Base-by-base conservation (phyloP, 805 yeast genomes). In the Cyberlindnera amylophila region DNA sequence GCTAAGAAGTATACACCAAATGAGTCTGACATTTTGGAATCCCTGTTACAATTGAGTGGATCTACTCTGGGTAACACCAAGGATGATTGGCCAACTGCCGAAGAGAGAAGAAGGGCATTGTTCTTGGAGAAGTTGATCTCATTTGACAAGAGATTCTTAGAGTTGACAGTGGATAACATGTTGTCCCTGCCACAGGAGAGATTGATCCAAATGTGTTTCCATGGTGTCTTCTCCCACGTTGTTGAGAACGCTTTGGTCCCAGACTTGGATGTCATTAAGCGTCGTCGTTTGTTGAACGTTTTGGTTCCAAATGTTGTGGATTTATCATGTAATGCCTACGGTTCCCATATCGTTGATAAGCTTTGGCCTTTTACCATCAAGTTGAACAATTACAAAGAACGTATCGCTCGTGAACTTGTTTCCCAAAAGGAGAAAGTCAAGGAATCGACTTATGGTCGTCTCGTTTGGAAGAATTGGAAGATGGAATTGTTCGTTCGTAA, bases 381-480 rank as follows among this genome's bases (percentile, higher is more conserved):
- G 43, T 70, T 90, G 58, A 87, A 87, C 45, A 78, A 83, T 70
- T 87, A 83, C 62, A 85, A 95, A 53, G 98, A 91, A 59, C 74
- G 91, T 52, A 75, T 91, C 46, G 96, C 95, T 0, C 72, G 74
- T 18, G 82, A 81, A 45, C 66, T 91, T 46, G 55, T 68, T 21
- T 72, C 68, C 14, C 74, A 81, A 33, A 74, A 81, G 31, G 82
- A 77, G 30, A 71, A 73, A 47, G 84, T 93, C 34, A 89, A 93
- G 66, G 87, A 82, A 47, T 86, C 96, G 58, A 75, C 70, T 11
- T 93, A 91, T 57, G 99, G 99, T 28, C 78, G 82, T 58, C 74
- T 80, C 54, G 98, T 93, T 2, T 93, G 97, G 98, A 86, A 83
- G 61, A 91, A 91, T 62, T 93, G 97, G 97, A 67, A 75, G 24